Conservation (phyloP, 2,329 filamentous ascomycete genomes). For the Macroventuria anomochaeta region DNA sequence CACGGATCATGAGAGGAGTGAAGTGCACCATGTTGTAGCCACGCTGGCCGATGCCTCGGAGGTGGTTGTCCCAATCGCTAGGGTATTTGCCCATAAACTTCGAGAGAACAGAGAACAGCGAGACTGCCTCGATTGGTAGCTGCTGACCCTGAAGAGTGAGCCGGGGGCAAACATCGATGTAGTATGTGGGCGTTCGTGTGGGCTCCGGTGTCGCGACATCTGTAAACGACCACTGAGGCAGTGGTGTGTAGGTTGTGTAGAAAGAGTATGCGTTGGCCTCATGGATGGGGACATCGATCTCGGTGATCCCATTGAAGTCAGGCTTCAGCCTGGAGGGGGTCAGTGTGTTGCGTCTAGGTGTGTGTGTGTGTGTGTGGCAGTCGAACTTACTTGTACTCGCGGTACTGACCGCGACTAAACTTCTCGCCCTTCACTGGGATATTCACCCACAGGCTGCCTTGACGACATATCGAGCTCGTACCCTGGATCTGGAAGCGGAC, state of each 20-base stretch:
- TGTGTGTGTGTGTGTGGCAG: background rate
- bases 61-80: constrained; percentile 85
- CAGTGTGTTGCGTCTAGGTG: constrained; percentile 11
- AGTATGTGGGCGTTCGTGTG: constrained; percentile 78
- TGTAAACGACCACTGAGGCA: constrained; percentile 76
- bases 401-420: constrained; percentile 81
- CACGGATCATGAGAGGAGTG: constrained; percentile 87
- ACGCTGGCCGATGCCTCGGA: constrained; percentile 84
- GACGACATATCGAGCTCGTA: constrained; percentile 90
- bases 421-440: constrained; percentile 77
- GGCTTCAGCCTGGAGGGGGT: constrained; percentile 71
- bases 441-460: constrained; percentile 97
- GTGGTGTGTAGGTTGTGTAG: constrained; percentile 88
- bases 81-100: constrained; percentile 98
- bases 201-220: constrained; percentile 59
- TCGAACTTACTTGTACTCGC: constrained; percentile 80
- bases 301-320: constrained; percentile 89
- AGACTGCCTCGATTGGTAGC: constrained; percentile 84
- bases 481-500: constrained; percentile 92
- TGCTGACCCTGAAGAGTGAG: constrained; percentile 75
- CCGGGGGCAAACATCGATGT: constrained; percentile 89
- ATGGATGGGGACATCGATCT: constrained; percentile 87
- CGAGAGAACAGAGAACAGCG: constrained; percentile 91
- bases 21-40: constrained; percentile 99
- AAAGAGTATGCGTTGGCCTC: constrained; percentile 89